Percentiles rank a stretch among this genome's conserved stretches.
Conservation (phyloP, 306 rosid species). For the Inga oerstediana region DNA sequence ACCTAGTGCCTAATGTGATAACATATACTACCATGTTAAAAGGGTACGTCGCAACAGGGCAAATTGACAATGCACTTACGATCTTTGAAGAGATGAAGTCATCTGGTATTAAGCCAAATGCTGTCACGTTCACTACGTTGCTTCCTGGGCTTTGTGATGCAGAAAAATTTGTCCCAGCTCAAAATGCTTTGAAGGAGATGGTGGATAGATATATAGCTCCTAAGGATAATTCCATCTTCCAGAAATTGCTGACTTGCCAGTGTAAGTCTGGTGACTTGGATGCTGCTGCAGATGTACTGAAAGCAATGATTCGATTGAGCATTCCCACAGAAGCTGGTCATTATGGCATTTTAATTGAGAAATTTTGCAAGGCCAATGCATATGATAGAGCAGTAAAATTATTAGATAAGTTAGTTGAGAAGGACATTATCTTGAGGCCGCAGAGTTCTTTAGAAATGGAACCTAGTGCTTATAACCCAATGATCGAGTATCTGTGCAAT, state of each 20-base stretch:
- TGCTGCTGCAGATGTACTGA: conserved; percentile 77
- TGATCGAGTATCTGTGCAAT: conserved; percentile 72
- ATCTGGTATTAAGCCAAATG: conserved; percentile 74
- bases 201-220: conserved; percentile 68
- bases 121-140: conserved; percentile 68
- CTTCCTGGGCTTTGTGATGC: conserved; percentile 84
- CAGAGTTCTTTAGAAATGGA: conserved; percentile 69
- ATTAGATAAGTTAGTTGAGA: conserved; percentile 81
- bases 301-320: conserved; percentile 74
- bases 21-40: conserved; percentile 83
- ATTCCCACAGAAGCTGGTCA: conserved; percentile 93
- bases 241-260: conserved; percentile 58
- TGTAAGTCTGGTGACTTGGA: conserved; percentile 78
- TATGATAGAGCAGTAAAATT: conserved; percentile 70
- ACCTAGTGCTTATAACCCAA: conserved; percentile 72
- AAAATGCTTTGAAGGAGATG: conserved; percentile 69
- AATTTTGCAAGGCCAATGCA: conserved; percentile 69
- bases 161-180: conserved; percentile 62
- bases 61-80: conserved; percentile 56
- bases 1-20: conserved; percentile 71
- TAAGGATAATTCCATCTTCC: conserved; percentile 71
- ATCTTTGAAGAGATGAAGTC: conserved; percentile 77
- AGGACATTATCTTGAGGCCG: conserved; percentile 73
- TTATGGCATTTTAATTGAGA: conserved; percentile 74
- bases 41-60: conserved; percentile 70